Evolutionary conservation across 2,329 filamentous ascomycete genomes (phyloP), one percentile per base, ranked within the genome.

Genomic region (Nemania sp.): DNA sequence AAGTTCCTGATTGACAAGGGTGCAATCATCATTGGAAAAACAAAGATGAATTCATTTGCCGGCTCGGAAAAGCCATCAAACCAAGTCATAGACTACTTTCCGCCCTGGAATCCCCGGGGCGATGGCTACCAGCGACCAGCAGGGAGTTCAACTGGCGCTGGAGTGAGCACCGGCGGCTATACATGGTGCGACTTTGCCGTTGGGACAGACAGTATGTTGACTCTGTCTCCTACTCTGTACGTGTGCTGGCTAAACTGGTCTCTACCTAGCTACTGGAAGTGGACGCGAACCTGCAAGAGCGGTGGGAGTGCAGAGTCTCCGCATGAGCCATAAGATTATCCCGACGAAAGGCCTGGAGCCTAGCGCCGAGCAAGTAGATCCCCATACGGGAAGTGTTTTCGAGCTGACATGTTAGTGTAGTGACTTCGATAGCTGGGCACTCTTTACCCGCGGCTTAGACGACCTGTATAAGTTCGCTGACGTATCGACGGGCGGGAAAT

Each of bases 131-230:
- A 42, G 17, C 15, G 18, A 3, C 49, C 49, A 3, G 29, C 35
- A 3, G 34, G 49, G 11, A 52, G 49, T 12, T 42, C 35, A 5
- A 42, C 11, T n/a, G 49, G 49, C 11, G 35, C 20, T 4, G 49
- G 18, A 18, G 35, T 35, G 5, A 29, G 35, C 2, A 18, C 17
- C 17, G 49, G 35, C n/a, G 35, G 35, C 13, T 52, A 40, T 25
- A 18, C 7, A 11, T 52, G 49, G 49, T 35, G 40, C 12, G 49
- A 52, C 18, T 9, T 40, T 7, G 25, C 49, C 5, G 17, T 52
- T 5, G 15, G 49, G 17, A 52, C 29, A 11, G 49, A 52, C 15
- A 52, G 49, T 52, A 51, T n/a, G 48, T n/a, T n/a, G n/a, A n/a
- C n/a, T n/a, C n/a, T n/a, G 13, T 40, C 10, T 18, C 17, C 11